Evolutionary conservation across 169 alveolate genomes (phyloP), one percentile per base, ranked within the genome.

Genomic region (Plasmodium yoelii): DNA sequence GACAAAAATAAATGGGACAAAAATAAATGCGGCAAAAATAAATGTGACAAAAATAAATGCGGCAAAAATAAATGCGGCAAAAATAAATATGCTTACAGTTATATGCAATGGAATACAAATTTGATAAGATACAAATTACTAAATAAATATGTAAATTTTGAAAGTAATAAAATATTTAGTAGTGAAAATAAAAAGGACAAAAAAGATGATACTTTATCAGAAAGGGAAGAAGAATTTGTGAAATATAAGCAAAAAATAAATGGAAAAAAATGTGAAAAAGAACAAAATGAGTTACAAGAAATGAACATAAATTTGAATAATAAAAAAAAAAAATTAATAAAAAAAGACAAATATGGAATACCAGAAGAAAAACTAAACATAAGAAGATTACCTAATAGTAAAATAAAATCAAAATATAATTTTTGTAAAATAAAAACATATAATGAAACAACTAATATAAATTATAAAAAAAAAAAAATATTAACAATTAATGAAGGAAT

Each of bases 401-500:
- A 77, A 49, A 77, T 77, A 77, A 77, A 77, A 61, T 63, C 88
- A 12, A 77, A 77, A 56, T 77, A 77, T 56, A 39, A 53, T n/a
- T 77, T 57, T 22, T 77, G 60, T 42, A 77, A 56, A 77, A 44
- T 77, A 77, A 77, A 77, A 44, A 77, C 63, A 12, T 77, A 77
- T 24, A 64, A n/a, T 13, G 88, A 77, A 77, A 77, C 88, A 5
- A 26, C 65, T 42, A 77, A 77, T 34, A 64, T 77, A 77, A 77
- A 77, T 77, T 77, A 77, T 56, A 77, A 49, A 44, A 77, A 77
- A 12, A 77, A 77, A 26, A 77, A 77, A 34, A 63, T 74, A 55
- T 68, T 88, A 74, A 72, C 86, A 47, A 75, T 88, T 9, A 75
- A 67, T 74, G 90, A 75, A 26, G 93, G 93, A 49, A 67, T 18